These are phyloP conservation scores for Spinacia oleracea DNA, from an alignment of 179 eudicot genomes.

Conservation along the genomic window DNA sequence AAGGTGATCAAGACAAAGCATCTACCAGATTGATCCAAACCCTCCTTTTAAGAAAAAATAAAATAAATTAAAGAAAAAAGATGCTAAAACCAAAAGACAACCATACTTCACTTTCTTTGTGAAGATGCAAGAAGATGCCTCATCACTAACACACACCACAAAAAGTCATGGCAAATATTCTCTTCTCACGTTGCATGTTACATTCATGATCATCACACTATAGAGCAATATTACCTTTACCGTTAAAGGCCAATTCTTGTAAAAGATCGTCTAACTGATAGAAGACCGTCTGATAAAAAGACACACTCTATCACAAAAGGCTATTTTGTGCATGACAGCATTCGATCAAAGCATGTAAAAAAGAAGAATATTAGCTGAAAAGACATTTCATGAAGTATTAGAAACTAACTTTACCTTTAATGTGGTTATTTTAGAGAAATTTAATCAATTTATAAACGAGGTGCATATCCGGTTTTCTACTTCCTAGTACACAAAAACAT, in stretches of 20 bases:
- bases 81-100: conserved; percentile 11
- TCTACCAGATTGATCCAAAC: conserved; percentile 20
- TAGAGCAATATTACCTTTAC: neutral
- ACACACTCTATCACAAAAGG: no score
- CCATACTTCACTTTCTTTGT: conserved; percentile 14
- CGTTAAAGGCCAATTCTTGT: no score
- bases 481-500: no score
- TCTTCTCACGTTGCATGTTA: conserved; percentile 27
- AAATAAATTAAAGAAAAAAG: conserved; percentile 12
- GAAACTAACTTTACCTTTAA: no score
- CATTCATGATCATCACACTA: conserved; percentile 1
- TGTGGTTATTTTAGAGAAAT: no score
- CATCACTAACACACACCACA: conserved; percentile 17
- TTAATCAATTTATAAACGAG: no score
- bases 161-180: conserved; percentile 21
- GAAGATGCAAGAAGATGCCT: conserved; percentile 37
- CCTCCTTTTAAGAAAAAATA: conserved; percentile 19
- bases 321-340: neutral
- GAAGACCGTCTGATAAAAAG: no score
- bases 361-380: neutral
- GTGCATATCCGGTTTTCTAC: no score
- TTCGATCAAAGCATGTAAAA: neutral
- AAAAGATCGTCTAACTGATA: no score
- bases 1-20: conserved; percentile 25
- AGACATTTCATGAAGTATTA: neutral